These are phyloP conservation scores for Phytopythium sindhum DNA, from an alignment of 352 stramenopile species.

Conservation along the genomic window DNA sequence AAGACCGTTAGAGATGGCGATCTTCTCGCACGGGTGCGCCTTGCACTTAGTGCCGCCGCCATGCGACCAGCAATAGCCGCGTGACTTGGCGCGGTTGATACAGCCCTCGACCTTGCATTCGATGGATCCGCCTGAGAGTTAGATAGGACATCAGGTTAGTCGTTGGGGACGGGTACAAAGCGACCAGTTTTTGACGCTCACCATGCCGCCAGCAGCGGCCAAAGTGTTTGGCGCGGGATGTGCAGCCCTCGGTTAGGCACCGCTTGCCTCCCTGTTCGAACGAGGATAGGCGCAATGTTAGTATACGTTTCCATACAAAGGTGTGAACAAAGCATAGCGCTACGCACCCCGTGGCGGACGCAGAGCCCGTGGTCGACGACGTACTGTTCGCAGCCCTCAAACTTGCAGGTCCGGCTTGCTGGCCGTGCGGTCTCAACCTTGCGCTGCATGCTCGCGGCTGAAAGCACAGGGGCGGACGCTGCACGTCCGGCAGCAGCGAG, in stretches of 20 bases:
- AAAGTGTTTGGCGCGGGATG: conserved; percentile 69
- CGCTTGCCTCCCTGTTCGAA: conserved; percentile 56
- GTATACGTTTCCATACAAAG: background rate
- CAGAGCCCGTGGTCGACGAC: conserved; percentile 54
- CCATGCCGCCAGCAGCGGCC: conserved; percentile 75
- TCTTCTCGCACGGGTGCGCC: conserved; percentile 60
- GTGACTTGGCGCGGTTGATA: conserved; percentile 80
- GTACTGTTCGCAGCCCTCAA: conserved; percentile 53
- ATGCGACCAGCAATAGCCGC: conserved; percentile 85
- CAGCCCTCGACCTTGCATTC: conserved; percentile 70
- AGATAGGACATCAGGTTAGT: background rate
- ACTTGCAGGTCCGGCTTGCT: conserved; percentile 47
- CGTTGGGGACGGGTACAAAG: background rate
- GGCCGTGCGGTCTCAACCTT: conserved; percentile 32
- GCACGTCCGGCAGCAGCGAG: background rate
- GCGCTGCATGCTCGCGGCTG: conserved; percentile 11
- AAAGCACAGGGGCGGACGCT: background rate
- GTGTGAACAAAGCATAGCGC: background rate
- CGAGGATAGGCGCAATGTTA: background rate
- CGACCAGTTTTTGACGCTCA: conserved; percentile 5
- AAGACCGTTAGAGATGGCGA: conserved; percentile 72
- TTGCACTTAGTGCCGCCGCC: conserved; percentile 84
- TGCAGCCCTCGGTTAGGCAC: conserved; percentile 52
- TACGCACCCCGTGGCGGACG: conserved; percentile 41
- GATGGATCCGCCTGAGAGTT: conserved; percentile 44